Conservation (phyloP, 2,329 filamentous ascomycete species). For the Talaromyces atroroseus region DNA sequence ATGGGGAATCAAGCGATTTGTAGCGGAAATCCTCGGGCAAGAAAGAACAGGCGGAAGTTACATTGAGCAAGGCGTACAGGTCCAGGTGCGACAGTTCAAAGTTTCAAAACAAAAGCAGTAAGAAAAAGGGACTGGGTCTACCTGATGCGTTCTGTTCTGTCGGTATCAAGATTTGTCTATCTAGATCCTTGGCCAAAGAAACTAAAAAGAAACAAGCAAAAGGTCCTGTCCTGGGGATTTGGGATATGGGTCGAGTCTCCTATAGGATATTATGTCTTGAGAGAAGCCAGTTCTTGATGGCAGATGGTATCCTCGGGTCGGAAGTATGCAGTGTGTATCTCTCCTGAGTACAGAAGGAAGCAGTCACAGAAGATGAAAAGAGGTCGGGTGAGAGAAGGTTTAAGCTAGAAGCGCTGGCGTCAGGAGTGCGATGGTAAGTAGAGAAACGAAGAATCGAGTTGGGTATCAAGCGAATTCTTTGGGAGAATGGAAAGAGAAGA, state of each 20-base stretch:
- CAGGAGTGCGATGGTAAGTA: not conserved
- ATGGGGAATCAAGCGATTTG: conserved; percentile 13
- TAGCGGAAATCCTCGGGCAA: conserved; percentile 12
- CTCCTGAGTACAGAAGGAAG: not conserved
- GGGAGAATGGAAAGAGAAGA: conserved; percentile 7
- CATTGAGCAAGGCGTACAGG: conserved; percentile 13
- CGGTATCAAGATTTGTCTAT: conserved; percentile 16
- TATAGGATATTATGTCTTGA: conserved; percentile 1
- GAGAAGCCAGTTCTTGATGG: not conserved
- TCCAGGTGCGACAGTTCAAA: conserved; percentile 16
- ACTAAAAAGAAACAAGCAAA: conserved; percentile 24
- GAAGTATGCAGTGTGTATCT: not conserved
- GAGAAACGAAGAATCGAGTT: not conserved
- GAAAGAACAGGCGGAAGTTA: conserved; percentile 1
- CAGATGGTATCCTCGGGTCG: conserved; percentile 14
- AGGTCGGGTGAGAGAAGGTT: no score
- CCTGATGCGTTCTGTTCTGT: conserved; percentile 28
- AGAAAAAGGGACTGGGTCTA: conserved; percentile 37
- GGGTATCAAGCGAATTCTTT: conserved; percentile 8
- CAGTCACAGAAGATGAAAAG: not conserved
- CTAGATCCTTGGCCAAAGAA: conserved; percentile 11
- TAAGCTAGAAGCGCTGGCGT: not conserved
- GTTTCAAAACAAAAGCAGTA: conserved; percentile 20
- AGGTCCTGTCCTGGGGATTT: conserved; percentile 19
- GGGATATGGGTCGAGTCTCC: conserved; percentile 7